Evolutionary conservation across 176 grass and related monocot genomes (phyloP).

Genomic region (Aegilops sharonensis): DNA sequence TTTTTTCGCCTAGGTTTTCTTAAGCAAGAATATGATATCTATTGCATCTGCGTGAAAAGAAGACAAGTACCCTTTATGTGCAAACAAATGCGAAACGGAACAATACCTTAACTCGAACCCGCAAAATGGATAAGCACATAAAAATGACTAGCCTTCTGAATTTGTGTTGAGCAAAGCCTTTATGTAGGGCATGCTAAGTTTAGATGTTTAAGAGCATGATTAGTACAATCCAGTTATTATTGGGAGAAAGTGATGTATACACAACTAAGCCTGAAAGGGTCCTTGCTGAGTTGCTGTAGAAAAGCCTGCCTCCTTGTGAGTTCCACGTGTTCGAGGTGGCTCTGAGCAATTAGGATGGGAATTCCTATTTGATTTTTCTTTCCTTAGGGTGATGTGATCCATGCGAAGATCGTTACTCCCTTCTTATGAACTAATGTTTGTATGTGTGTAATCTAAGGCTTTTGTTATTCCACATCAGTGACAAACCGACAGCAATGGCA

Average conservation of each 20-base stretch:
- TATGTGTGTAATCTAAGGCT: background rate
- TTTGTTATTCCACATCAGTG: slow-evolving; percentile 15
- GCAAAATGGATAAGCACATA: background rate
- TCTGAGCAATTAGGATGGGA: background rate
- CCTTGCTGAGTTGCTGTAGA: background rate
- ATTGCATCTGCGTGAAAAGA: background rate
- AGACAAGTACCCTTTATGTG: background rate
- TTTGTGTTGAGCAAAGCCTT: background rate
- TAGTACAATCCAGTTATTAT: background rate
- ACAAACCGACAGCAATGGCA: background rate
- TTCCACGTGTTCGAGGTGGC: slow-evolving; percentile 10
- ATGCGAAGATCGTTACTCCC: background rate
- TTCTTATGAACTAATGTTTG: background rate
- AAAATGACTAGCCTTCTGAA: background rate
- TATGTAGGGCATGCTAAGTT: background rate
- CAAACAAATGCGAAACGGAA: background rate
- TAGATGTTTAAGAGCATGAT: background rate
- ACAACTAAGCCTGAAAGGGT: background rate
- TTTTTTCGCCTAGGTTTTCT: too few relatives aligned
- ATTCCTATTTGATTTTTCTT: slow-evolving; percentile 25
- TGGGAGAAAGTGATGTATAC: background rate
- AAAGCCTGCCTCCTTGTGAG: slow-evolving; percentile 2
- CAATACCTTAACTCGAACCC: background rate
- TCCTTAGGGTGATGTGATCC: slow-evolving; percentile 7
- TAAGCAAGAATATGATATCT: background rate